Conservation (phyloP, 371 early-diverging fungal species). For the Rhizopus arrhizus region DNA sequence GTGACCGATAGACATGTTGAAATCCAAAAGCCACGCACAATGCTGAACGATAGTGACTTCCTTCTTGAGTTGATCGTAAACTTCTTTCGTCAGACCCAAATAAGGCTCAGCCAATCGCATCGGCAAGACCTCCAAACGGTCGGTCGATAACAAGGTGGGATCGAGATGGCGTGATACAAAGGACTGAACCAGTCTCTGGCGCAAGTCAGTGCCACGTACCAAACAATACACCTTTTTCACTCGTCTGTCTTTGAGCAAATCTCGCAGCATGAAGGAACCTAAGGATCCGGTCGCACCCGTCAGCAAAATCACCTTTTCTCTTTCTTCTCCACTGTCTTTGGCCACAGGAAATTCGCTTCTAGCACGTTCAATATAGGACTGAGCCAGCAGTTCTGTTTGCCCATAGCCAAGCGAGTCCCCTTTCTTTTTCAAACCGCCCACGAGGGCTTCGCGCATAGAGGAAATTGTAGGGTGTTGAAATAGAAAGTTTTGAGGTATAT, state of each 20-base stretch:
- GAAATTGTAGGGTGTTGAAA: slow-evolving; percentile 32
- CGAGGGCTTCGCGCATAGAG: slow-evolving; percentile 14
- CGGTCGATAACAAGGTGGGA: background rate
- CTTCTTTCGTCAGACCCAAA: slow-evolving; percentile 29
- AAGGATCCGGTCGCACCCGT: slow-evolving; percentile 51
- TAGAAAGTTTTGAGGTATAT: slow-evolving; percentile 37
- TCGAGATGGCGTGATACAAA: slow-evolving; percentile 31
- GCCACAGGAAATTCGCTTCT: slow-evolving; percentile 22
- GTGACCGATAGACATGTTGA: slow-evolving; percentile 34
- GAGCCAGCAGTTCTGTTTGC: slow-evolving; percentile 15
- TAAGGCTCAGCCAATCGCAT: slow-evolving; percentile 20
- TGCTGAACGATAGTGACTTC: slow-evolving; percentile 40
- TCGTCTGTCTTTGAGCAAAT: slow-evolving; percentile 22
- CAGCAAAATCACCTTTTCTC: slow-evolving; percentile 30
- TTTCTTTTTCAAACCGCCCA: background rate
- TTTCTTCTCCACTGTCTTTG: background rate
- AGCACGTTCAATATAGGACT: slow-evolving; percentile 19
- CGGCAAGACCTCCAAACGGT: slow-evolving; percentile 16
- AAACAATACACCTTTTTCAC: slow-evolving; percentile 35
- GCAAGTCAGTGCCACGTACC: slow-evolving; percentile 26
- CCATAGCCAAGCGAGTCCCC: background rate
- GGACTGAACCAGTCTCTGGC: slow-evolving; percentile 21
- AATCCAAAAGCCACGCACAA: slow-evolving; percentile 42
- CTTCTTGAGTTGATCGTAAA: slow-evolving; percentile 24
- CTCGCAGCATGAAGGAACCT: slow-evolving; percentile 34